Base-by-base conservation (phyloP, 208 protist species). In the Crithidia sp. region DNA sequence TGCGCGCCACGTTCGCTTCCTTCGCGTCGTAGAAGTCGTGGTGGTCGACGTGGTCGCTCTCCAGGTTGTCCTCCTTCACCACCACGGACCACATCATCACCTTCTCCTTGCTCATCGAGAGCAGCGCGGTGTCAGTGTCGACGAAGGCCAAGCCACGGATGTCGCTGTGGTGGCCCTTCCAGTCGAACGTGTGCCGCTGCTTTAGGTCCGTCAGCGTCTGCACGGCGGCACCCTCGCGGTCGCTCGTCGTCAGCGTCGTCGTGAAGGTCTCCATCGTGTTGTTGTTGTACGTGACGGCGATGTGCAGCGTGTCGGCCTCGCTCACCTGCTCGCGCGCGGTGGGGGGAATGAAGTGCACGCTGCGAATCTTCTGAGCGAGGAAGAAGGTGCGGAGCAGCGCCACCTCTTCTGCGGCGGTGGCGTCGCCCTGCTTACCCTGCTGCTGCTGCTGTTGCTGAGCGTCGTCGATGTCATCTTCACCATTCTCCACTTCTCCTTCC, bases 261-360 rank as follows among this genome's bases (percentile, higher is more conserved):
- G 85, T 92, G 77, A 82, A 96, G 4, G 87, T 90, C 44, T 85
- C 82, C 19, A 94, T 87, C 4, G 72, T 88, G 77, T 96, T 95
- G 82, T 91, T 92, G 79, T 87, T 90, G 77, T 89, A 95, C 7
- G 82, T 92, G 28, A 96, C 88, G 39, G 86, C 85, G 62, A 95
- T 88, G 71, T 96, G 92, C n/a, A 96, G 76, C 45, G 69, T 72
- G 45, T 66, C 62, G 10, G 67, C 74, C 57, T 73, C 77, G 60
- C 75, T 67, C n/a, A 74, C 43, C 74, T 79, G 74, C 60, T 79
- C 74, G 47, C 74, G 74, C 43, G 67, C 58, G 44, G 82, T 57
- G 10, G 64, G 70, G 0, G 93, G 90, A 28, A 96, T 70, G 54
- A 97, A 94, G 73, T 75, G 86, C 12, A 86, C 91, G 74, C 84